Base-by-base conservation (phyloP, 148 eudicot genomes). In the Chenopodium formosanum region DNA sequence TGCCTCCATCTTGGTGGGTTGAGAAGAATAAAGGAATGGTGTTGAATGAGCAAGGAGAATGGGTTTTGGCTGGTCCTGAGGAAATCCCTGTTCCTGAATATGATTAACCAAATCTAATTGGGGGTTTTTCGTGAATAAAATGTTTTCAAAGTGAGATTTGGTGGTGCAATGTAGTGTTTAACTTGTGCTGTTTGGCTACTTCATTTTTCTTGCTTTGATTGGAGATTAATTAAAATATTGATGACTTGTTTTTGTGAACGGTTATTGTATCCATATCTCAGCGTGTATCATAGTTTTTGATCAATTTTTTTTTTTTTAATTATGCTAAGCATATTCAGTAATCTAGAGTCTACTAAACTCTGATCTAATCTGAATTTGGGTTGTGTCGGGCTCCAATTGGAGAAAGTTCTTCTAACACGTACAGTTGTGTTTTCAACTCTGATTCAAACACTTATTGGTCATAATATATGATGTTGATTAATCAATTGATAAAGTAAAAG, bases 1-100 rank as follows among this genome's bases (percentile, higher is more conserved):
- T 94, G 77, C 95, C 97, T 0, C 91, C 86, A 23, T 91, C 92
- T 2, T 94, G 97, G 97, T 94, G 97, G 97, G 77, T 94, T 66
- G 93, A 89, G 86, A 92, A 91, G 90, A 92, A 92, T 76, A 94
- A 89, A 79, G 98, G 96, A 50, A 79, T 92, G 92, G 90, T 91
- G 27, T n/a, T 82, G 65, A 85, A 83, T 66, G 90, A 88, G 48
- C 70, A 82, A 68, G 94, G 98, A 1, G 94, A 94, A 1, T 94
- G 96, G 96, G 85, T 84, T 56, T 56, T 89, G 85, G 86, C 75
- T 27, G 78, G 56, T 46, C 89, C 83, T 1, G 87, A 82, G 53
- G 83, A 84, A 8, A 80, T 77, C 17, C 89, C 85, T 23, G 76
- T 65, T 67, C 87, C 86, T 56, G 89, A 82, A 67, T 79, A 40